Evolutionary conservation across 169 alveolate species (phyloP).

Genomic region (Plasmodium relictum): DNA sequence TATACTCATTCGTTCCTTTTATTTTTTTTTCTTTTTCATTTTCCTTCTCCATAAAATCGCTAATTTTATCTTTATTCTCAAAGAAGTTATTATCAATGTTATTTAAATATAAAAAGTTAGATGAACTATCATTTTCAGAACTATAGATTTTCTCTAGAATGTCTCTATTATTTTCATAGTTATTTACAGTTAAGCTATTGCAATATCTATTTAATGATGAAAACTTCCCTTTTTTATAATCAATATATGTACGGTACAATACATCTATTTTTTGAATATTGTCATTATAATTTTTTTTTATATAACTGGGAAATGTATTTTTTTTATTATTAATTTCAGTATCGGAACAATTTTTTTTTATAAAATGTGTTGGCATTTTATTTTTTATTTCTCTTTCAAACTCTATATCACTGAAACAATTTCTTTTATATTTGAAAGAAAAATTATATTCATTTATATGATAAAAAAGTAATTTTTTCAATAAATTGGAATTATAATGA

Average conservation of each 20-base stretch:
- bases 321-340: conserved; percentile 21
- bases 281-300: neutral
- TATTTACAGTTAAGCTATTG: neutral
- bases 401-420: conserved; percentile 27
- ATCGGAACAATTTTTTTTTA: conserved; percentile 29
- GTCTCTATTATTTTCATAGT: neutral
- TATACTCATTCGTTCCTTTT: neutral
- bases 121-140: neutral
- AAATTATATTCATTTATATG: neutral
- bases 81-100: no score
- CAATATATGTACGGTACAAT: neutral
- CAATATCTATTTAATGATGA: neutral
- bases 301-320: conserved; percentile 8
- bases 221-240: neutral
- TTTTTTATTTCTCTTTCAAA: conserved; percentile 41
- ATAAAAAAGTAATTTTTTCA: conserved; percentile 1
- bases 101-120: neutral
- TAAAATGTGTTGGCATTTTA: conserved; percentile 11
- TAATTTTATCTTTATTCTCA: neutral
- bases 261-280: neutral
- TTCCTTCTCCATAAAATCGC: neutral
- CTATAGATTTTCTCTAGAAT: neutral
- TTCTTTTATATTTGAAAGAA: neutral
- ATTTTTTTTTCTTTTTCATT: neutral
- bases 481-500: neutral